Base-by-base conservation (phyloP, 148 eudicot species). In the Cornus florida region DNA sequence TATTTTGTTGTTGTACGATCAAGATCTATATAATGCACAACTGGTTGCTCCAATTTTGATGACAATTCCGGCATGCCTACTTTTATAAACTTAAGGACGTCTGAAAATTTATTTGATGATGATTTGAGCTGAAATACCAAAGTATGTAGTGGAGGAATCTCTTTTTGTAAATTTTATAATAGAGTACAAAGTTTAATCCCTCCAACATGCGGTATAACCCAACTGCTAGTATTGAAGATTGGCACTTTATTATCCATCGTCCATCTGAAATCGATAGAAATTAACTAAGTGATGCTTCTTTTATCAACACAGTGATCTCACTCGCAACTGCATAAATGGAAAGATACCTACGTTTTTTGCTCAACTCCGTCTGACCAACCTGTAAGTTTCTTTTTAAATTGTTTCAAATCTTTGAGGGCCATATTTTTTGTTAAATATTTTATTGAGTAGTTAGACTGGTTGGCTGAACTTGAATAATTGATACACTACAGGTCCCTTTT, bases 271-370 rank as follows among this genome's bases (percentile, higher is more conserved):
- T 70, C 59, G 28, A 24, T 43, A 41, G 65, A 69, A 28, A 28
- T 28, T 28, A 75, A 50, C 78, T 80, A 79, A 79, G 66, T 46
- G 69, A 41, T 39, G 64, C 28, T 75, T 75, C 75, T 76, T 39
- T 39, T 69, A 64, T 68, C 70, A 62, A 78, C 74, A 74, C 84
- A 94, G 99, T 69, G 97, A 95, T 69, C 86, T 96, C 69, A 20
- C 87, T 70, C 84, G 86, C 72, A 96, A 93, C 83, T 90, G 88
- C 78, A 79, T 96, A 62, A 74, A 81, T 80, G 99, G 99, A 73
- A 73, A 90, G 22, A 90, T 96, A 77, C 99, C 98, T 16, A 41
- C 77, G 53, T 74, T 72, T 77, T 85, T 89, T 31, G 72, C 90
- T 62, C 87, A 82, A 28, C 28, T 28, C 28, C 28, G 0, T 28